Conservation (phyloP, 805 yeast genomes). For the Cyberlindnera americana region DNA sequence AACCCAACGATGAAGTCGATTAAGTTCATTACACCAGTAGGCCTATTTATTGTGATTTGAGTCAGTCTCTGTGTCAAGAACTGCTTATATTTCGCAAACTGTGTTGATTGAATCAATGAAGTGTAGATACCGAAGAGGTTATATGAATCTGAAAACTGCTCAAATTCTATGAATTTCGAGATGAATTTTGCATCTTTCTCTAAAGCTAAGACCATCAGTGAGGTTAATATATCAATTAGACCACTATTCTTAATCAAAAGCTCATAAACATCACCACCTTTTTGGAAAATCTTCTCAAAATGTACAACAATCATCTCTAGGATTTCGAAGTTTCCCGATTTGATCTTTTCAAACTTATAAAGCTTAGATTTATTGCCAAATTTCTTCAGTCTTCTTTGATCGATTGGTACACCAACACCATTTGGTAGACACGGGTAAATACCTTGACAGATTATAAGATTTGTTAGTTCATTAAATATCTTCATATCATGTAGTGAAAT, state of each 20-base stretch:
- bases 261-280: slow-evolving; percentile 34
- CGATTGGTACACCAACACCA: slow-evolving; percentile 62
- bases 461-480: slow-evolving; percentile 60
- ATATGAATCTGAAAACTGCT: slow-evolving; percentile 56
- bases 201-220: slow-evolving; percentile 41
- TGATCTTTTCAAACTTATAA: slow-evolving; percentile 18
- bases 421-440: slow-evolving; percentile 58
- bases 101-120: slow-evolving; percentile 46
- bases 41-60: slow-evolving; percentile 49
- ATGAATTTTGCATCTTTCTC: slow-evolving; percentile 26
- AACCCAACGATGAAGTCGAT: slow-evolving; percentile 76
- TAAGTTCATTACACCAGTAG: slow-evolving; percentile 69
- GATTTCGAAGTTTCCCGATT: neutral
- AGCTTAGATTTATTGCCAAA: slow-evolving; percentile 32
- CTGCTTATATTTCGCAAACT: slow-evolving; percentile 43
- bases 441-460: slow-evolving; percentile 65
- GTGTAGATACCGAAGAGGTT: slow-evolving; percentile 61
- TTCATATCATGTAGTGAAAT: slow-evolving; percentile 86
- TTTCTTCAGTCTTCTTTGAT: slow-evolving; percentile 51
- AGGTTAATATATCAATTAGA: slow-evolving; percentile 53
- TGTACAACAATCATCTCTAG: slow-evolving; percentile 16
- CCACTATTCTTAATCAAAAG: slow-evolving; percentile 64
- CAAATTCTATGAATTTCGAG: slow-evolving; percentile 29
- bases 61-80: slow-evolving; percentile 50
- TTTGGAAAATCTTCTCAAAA: slow-evolving; percentile 25